phyloP scores from a whole-genome alignment of 805 yeast species.

The Cyberlindnera americana region DNA sequence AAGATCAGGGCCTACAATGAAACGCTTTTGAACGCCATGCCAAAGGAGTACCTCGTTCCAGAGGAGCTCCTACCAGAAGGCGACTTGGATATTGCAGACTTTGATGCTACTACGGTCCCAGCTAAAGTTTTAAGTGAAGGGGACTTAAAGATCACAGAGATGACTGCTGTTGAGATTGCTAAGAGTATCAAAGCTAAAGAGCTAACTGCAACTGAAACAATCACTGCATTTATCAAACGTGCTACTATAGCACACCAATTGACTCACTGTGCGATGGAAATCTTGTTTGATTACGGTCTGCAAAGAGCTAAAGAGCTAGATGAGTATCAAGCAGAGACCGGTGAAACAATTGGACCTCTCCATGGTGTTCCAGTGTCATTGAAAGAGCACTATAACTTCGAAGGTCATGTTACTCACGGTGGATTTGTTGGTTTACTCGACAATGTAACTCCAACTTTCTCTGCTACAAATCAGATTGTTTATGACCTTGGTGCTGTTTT shows the following conservation, averaged over 20 bases:
- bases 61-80: slow-evolving; percentile 18
- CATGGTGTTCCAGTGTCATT: slow-evolving; percentile 69
- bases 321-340: slow-evolving; percentile 43
- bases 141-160: slow-evolving; percentile 22
- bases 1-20: slow-evolving; percentile 24
- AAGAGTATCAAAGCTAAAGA: slow-evolving; percentile 16
- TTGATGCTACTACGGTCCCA: slow-evolving; percentile 25
- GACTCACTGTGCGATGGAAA: slow-evolving; percentile 56
- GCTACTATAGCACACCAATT: slow-evolving; percentile 63
- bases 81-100: slow-evolving; percentile 20
- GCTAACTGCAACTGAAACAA: slow-evolving; percentile 20
- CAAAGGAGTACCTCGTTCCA: slow-evolving; percentile 25
- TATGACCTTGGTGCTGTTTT: slow-evolving; percentile 44
- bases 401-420: slow-evolving; percentile 54
- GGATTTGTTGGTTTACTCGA: slow-evolving; percentile 53
- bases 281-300: slow-evolving; percentile 63
- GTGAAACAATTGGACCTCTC: slow-evolving; percentile 58
- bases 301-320: slow-evolving; percentile 54
- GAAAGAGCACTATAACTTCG: slow-evolving; percentile 59
- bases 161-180: slow-evolving; percentile 22
- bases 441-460: slow-evolving; percentile 43
- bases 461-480: slow-evolving; percentile 42
- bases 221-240: slow-evolving; percentile 33
- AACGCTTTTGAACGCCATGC: slow-evolving; percentile 19
- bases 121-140: slow-evolving; percentile 18